phyloP scores from a whole-genome alignment of 164 flowering plant genomes.

The Annona squamosa region DNA sequence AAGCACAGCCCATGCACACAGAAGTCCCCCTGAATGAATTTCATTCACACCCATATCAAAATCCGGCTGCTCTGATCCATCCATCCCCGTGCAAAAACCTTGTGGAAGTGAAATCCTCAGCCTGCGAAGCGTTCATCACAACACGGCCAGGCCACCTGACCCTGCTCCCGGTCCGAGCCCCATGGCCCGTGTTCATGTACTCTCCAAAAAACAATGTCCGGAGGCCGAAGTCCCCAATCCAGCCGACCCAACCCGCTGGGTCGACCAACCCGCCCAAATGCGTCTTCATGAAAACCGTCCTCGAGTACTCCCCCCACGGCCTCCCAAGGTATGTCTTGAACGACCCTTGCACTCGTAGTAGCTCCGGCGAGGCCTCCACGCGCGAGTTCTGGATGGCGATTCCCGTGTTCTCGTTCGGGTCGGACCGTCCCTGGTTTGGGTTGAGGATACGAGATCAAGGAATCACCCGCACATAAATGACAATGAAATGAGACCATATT shows the following conservation, averaged over 20 bases:
- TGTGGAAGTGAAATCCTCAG: slow-evolving; percentile 40
- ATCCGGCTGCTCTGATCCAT: slow-evolving; percentile 46
- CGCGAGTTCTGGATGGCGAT: slow-evolving; percentile 37
- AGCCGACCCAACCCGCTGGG: slow-evolving; percentile 49
- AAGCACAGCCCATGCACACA: too few relatives aligned
- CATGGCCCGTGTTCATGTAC: slow-evolving; percentile 43
- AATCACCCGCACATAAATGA: too few relatives aligned
- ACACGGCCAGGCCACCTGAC: slow-evolving; percentile 52
- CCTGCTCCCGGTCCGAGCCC: slow-evolving; percentile 34
- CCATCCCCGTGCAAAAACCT: slow-evolving; percentile 40
- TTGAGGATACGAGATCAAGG: too few relatives aligned
- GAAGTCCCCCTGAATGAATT: too few relatives aligned
- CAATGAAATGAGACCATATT: too few relatives aligned
- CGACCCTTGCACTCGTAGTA: slow-evolving; percentile 11
- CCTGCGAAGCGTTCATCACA: slow-evolving; percentile 25
- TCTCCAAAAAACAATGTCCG: slow-evolving; percentile 49
- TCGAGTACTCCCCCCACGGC: slow-evolving; percentile 55
- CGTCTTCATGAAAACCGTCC: slow-evolving; percentile 47
- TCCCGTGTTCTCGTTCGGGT: slow-evolving; percentile 51
- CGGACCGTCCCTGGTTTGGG: slow-evolving; percentile 17
- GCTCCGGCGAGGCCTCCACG: slow-evolving; percentile 22
- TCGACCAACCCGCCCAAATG: slow-evolving; percentile 27
- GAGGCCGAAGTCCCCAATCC: slow-evolving; percentile 41
- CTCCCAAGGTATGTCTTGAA: slow-evolving; percentile 38
- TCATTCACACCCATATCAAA: too few relatives aligned